Percentiles rank a stretch among this genome's conserved stretches.
phyloP scores from a whole-genome alignment of 495 filamentous ascomycete genomes.

The Glutinoglossum americanum region DNA sequence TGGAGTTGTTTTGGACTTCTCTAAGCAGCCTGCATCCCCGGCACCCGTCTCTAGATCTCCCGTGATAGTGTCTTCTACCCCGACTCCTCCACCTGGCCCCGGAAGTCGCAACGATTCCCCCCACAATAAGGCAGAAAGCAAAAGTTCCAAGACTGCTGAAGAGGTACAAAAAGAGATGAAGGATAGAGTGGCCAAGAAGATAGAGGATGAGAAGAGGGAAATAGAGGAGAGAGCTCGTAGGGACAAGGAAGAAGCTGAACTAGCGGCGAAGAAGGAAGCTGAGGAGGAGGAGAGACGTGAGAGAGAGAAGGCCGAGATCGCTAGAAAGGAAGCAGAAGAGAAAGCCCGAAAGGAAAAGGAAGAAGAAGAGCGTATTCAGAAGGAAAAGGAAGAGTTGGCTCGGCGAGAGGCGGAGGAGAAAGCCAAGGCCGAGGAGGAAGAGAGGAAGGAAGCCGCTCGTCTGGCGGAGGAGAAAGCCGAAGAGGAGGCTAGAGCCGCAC shows the following conservation, averaged over 20 bases:
- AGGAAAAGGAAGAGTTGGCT: conserved; percentile 5
- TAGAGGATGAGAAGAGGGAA: too few species aligned
- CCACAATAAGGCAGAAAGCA: conserved; percentile 36
- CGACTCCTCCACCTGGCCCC: conserved; percentile 36
- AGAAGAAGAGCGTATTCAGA: neutral
- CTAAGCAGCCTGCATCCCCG: conserved; percentile 32
- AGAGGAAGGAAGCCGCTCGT: conserved; percentile 6
- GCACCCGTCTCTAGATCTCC: conserved; percentile 32
- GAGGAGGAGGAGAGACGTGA: conserved; percentile 11
- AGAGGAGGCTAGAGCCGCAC: conserved; percentile 9
- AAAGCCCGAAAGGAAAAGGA: conserved; percentile 4
- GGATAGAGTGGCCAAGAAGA: conserved; percentile 41
- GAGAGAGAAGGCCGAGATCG: conserved; percentile 23
- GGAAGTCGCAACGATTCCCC: conserved; percentile 27
- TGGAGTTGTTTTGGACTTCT: conserved; percentile 37
- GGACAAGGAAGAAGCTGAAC: conserved; percentile 8
- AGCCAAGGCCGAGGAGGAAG: conserved; percentile 13
- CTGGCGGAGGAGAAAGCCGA: conserved; percentile 9
- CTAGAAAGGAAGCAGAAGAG: conserved; percentile 1
- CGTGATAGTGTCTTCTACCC: conserved; percentile 30
- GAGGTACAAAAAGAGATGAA: conserved; percentile 50
- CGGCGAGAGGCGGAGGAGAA: conserved; percentile 21
- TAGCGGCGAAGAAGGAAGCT: conserved; percentile 10
- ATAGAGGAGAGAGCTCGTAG: conserved; percentile 25
- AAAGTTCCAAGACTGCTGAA: conserved; percentile 39